These are phyloP conservation scores for Porphyrellus cyaneotinctus DNA, from an alignment of 768 basidiomycete species.

Conservation along the genomic window DNA sequence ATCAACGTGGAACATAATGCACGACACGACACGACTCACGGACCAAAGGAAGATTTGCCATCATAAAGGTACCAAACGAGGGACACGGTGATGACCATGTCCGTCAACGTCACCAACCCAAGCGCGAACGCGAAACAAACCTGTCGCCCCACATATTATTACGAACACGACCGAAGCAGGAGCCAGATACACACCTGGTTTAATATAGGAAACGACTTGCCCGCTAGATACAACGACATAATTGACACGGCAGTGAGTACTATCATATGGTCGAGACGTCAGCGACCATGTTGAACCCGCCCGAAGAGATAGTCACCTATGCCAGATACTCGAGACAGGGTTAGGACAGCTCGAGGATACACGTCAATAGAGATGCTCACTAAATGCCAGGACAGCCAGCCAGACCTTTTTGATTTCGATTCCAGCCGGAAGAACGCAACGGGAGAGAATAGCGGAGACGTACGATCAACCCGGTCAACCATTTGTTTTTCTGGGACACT, in stretches of 20 bases:
- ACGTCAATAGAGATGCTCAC: neutral
- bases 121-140: conserved; percentile 6
- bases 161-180: no score
- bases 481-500: conserved; percentile 12
- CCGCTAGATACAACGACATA: neutral
- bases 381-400: conserved; percentile 4
- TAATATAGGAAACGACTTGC: neutral
- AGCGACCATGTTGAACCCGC: neutral
- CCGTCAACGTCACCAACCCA: conserved; percentile 15
- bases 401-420: neutral
- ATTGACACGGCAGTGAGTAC: conserved; percentile 5
- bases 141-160: neutral
- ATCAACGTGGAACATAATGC: neutral
- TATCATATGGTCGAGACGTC: neutral
- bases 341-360: neutral
- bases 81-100: conserved; percentile 12
- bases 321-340: neutral
- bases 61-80: conserved; percentile 8
- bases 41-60: neutral
- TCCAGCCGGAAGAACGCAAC: neutral
- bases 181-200: conserved; percentile 2
- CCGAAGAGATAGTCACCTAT: conserved; percentile 1
- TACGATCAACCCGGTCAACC: conserved; percentile 5
- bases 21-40: conserved; percentile 2
- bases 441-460: neutral